Evolutionary conservation across 345 rosid genomes (phyloP).

Genomic region (Nasturtium officinale): DNA sequence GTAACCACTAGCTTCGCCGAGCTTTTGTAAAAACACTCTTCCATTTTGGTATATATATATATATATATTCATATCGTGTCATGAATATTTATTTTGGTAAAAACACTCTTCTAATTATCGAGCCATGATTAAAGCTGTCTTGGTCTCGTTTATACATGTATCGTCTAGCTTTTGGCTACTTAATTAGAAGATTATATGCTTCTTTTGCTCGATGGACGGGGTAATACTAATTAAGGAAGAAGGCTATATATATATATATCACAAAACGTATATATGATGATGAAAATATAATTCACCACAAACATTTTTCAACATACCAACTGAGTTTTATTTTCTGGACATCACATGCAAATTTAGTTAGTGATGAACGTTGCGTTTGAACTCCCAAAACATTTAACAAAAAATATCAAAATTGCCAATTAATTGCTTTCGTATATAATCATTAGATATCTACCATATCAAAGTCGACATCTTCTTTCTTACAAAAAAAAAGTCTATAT

Average conservation of each 20-base stretch:
- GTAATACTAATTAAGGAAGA: too few relatives aligned
- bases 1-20: too few relatives aligned
- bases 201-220: not conserved
- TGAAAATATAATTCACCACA: not conserved
- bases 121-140: constrained; percentile 1
- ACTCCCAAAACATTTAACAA: not conserved
- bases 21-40: too few relatives aligned
- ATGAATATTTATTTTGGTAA: too few relatives aligned
- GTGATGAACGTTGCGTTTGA: not conserved
- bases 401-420: not conserved
- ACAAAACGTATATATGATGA: not conserved
- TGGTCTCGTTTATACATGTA: not conserved
- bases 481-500: not conserved
- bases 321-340: not conserved
- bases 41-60: too few relatives aligned
- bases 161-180: not conserved
- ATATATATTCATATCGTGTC: too few relatives aligned
- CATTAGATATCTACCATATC: not conserved
- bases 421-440: not conserved
- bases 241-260: too few relatives aligned
- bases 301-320: not conserved
- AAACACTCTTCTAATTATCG: too few relatives aligned
- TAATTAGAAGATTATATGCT: not conserved
- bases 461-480: too few relatives aligned
- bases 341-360: constrained; percentile 32